phyloP scores from a whole-genome alignment of 306 rosid genomes.

The Cucurbita moschata region DNA sequence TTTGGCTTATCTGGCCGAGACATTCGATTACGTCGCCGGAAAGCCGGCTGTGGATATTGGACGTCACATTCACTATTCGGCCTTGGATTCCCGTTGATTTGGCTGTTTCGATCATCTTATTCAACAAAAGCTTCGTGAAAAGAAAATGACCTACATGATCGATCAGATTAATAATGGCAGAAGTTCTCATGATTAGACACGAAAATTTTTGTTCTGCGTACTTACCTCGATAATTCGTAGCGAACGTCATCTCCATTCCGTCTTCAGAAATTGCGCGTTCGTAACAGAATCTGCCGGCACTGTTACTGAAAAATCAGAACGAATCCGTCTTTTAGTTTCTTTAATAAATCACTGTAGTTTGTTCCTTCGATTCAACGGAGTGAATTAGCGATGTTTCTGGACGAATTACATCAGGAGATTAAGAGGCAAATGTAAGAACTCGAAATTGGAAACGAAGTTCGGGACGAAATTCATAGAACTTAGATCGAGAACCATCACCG shows the following conservation, averaged over 20 bases:
- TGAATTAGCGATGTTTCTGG: not conserved
- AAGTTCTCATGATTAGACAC: not conserved
- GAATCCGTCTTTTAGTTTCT: not conserved
- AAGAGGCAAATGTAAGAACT: slow-evolving; percentile 54
- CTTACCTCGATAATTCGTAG: slow-evolving; percentile 67
- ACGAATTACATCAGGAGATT: slow-evolving; percentile 55
- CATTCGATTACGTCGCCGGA: slow-evolving; percentile 48
- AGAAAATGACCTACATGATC: slow-evolving; percentile 57
- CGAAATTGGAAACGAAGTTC: slow-evolving; percentile 41
- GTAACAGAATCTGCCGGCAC: slow-evolving; percentile 78
- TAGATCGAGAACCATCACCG: slow-evolving; percentile 67
- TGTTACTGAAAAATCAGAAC: slow-evolving; percentile 33
- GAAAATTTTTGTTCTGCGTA: not conserved
- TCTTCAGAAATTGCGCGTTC: slow-evolving; percentile 60
- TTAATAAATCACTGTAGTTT: not conserved
- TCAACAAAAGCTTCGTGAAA: slow-evolving; percentile 49
- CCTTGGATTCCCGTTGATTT: slow-evolving; percentile 45
- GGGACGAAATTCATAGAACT: slow-evolving; percentile 57
- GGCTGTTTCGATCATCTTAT: slow-evolving; percentile 63
- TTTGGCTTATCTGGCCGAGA: slow-evolving; percentile 44
- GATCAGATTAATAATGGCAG: not conserved
- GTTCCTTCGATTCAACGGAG: slow-evolving; percentile 1
- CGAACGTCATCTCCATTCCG: slow-evolving; percentile 88
- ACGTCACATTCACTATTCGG: slow-evolving; percentile 73
- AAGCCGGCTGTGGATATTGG: slow-evolving; percentile 68